These are phyloP conservation scores for Aspergillus cavernicola DNA, from an alignment of 495 filamentous ascomycete species.

Conservation along the genomic window DNA sequence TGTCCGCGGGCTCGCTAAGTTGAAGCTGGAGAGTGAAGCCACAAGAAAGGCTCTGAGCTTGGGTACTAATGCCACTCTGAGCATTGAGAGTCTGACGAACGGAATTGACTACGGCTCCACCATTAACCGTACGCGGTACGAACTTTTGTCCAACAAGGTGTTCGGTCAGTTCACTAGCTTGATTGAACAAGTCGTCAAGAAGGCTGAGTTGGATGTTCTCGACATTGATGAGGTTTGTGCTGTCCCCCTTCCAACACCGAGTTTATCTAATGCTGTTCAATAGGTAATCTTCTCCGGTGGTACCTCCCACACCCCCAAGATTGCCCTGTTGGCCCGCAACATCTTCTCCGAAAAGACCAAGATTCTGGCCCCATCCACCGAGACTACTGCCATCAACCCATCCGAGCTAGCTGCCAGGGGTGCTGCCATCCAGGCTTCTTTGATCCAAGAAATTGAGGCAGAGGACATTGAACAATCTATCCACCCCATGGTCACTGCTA, in stretches of 20 bases:
- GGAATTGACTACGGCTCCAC: slow-evolving; percentile 88
- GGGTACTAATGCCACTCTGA: slow-evolving; percentile 82
- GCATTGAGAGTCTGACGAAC: slow-evolving; percentile 80
- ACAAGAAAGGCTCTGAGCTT: slow-evolving; percentile 87
- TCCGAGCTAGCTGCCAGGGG: slow-evolving; percentile 85
- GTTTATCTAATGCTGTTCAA: slow-evolving; percentile 1
- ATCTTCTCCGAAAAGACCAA: slow-evolving; percentile 79
- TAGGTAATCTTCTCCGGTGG: slow-evolving; percentile 88
- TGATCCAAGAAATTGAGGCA: slow-evolving; percentile 86
- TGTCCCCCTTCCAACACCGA: not conserved
- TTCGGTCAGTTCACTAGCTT: slow-evolving; percentile 83
- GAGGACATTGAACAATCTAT: slow-evolving; percentile 95
- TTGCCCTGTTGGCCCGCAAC: slow-evolving; percentile 67
- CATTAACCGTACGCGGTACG: slow-evolving; percentile 89
- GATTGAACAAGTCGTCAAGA: slow-evolving; percentile 79
- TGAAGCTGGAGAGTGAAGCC: slow-evolving; percentile 85
- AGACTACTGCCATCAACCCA: slow-evolving; percentile 78
- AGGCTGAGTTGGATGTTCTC: slow-evolving; percentile 86
- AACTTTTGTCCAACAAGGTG: slow-evolving; percentile 79
- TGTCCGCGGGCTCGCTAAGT: slow-evolving; percentile 77
- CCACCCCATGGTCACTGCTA: slow-evolving; percentile 91
- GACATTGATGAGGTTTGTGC: slow-evolving; percentile 75
- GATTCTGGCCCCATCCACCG: slow-evolving; percentile 79
- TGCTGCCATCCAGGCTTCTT: slow-evolving; percentile 89
- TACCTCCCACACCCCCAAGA: slow-evolving; percentile 88